A percentile compares a stretch with the other conserved stretches of the same genome.
phyloP scores from a whole-genome alignment of 2,329 filamentous ascomycete genomes.

The Beauveria rudraprayagi region DNA sequence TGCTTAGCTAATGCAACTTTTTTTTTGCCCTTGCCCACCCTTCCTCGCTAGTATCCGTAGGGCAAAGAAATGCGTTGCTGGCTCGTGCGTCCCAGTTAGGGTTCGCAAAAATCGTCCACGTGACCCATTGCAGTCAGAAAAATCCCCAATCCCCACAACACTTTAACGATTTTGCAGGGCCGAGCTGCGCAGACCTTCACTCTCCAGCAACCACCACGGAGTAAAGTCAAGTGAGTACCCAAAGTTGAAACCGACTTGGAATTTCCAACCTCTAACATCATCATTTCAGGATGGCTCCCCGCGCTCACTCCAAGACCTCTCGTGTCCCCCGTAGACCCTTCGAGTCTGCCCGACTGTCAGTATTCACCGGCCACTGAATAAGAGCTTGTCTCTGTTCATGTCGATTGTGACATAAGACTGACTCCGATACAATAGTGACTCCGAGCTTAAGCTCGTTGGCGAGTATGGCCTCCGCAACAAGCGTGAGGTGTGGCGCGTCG shows the following conservation, averaged over 20 bases:
- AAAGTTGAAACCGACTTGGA: conserved; percentile 10
- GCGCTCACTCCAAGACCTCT: conserved; percentile 97
- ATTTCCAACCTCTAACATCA: conserved; percentile 20
- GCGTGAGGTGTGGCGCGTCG: conserved; percentile 99
- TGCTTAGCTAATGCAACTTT: conserved; percentile 29
- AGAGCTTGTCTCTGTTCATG: conserved; percentile 96
- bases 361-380: conserved; percentile 92
- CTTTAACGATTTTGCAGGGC: conserved; percentile 21
- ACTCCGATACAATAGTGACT: conserved; percentile 68
- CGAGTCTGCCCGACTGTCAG: conserved; percentile 99
- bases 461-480: conserved; percentile 99
- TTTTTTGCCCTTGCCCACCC: conserved; percentile 17
- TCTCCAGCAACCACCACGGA: conserved; percentile 28
- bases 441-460: conserved; percentile 98
- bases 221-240: conserved; percentile 31
- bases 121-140: conserved; percentile 18
- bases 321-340: conserved; percentile 97
- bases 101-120: conserved; percentile 22
- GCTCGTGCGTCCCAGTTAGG: conserved; percentile 22
- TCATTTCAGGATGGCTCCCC: conserved; percentile 31
- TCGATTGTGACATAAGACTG: conserved; percentile 74
- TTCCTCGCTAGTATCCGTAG: conserved; percentile 17
- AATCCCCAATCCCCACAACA: conserved; percentile 27
- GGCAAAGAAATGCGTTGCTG: conserved; percentile 22
- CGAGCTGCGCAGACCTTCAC: conserved; percentile 10